Evolutionary conservation across 202 grass and related monocot genomes (phyloP).

Genomic region (Panicum virgatum): DNA sequence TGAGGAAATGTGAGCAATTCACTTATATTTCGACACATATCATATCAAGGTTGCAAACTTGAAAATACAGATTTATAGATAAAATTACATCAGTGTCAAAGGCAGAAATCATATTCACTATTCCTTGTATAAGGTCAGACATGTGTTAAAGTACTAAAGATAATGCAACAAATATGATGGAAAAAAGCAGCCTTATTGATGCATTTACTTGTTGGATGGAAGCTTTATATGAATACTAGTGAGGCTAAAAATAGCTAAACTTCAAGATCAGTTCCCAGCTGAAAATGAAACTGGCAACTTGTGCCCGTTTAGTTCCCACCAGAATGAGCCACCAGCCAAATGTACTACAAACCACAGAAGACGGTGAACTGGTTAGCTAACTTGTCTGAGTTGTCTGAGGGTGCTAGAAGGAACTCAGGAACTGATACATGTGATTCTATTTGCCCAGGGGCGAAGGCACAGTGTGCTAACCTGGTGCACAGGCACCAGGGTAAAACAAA

Average conservation of each 20-base stretch:
- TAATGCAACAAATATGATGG: conserved; percentile 5
- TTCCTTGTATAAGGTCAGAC: background rate
- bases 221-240: background rate
- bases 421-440: background rate
- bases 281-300: background rate
- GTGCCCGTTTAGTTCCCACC: background rate
- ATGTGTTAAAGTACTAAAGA: background rate
- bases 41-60: conserved; percentile 10
- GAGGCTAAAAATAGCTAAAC: background rate
- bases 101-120: background rate
- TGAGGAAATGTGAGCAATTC: too few species aligned
- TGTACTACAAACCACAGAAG: background rate
- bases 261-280: background rate
- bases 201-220: background rate
- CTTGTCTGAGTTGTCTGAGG: background rate
- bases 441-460: too few species aligned
- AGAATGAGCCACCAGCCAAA: background rate
- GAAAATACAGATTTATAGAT: background rate
- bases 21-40: too few species aligned
- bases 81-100: background rate
- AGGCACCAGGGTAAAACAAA: too few species aligned
- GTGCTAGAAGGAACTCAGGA: background rate
- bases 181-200: background rate
- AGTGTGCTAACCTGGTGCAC: too few species aligned
- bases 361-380: background rate